A percentile compares a stretch with the other conserved stretches of the same genome.
phyloP scores from a whole-genome alignment of 331 rosid species.

The Cydonia oblonga region DNA sequence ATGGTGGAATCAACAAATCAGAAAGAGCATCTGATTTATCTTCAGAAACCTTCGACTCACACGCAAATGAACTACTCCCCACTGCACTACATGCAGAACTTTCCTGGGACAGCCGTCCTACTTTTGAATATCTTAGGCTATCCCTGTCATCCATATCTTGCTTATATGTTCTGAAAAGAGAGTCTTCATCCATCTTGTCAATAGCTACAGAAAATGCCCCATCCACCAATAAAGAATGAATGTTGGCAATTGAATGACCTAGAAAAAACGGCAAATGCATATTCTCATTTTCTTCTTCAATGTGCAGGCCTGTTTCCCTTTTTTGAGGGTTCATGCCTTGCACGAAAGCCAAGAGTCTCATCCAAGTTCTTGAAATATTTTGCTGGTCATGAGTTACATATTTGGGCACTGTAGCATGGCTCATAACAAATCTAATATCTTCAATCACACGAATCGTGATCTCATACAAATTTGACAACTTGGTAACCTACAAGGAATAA shows the following conservation, averaged over 20 bases:
- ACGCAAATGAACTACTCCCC: constrained; percentile 27
- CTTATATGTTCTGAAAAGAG: neutral
- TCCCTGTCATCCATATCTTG: constrained; percentile 48
- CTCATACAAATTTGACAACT: constrained; percentile 53
- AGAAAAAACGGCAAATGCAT: constrained; percentile 58
- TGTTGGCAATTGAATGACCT: constrained; percentile 61
- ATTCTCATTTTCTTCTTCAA: constrained; percentile 82
- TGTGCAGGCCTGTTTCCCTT: constrained; percentile 73
- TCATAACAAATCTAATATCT: constrained; percentile 93
- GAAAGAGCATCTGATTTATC: constrained; percentile 28
- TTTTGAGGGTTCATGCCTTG: constrained; percentile 94
- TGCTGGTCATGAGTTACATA: constrained; percentile 64
- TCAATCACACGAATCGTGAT: constrained; percentile 74
- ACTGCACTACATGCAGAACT: constrained; percentile 53
- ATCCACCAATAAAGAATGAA: constrained; percentile 73
- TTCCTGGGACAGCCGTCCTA: constrained; percentile 74
- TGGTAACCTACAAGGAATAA: constrained; percentile 42
- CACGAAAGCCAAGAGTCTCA: constrained; percentile 67
- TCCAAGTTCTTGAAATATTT: constrained; percentile 76
- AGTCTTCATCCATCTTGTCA: constrained; percentile 40
- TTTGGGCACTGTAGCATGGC: constrained; percentile 65
- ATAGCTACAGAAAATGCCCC: constrained; percentile 69
- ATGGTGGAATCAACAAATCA: constrained; percentile 34
- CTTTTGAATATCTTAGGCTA: constrained; percentile 61
- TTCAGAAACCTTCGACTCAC: constrained; percentile 29